Conservation (phyloP, 2,329 filamentous ascomycete species). For the Rhinocladiella similis region DNA sequence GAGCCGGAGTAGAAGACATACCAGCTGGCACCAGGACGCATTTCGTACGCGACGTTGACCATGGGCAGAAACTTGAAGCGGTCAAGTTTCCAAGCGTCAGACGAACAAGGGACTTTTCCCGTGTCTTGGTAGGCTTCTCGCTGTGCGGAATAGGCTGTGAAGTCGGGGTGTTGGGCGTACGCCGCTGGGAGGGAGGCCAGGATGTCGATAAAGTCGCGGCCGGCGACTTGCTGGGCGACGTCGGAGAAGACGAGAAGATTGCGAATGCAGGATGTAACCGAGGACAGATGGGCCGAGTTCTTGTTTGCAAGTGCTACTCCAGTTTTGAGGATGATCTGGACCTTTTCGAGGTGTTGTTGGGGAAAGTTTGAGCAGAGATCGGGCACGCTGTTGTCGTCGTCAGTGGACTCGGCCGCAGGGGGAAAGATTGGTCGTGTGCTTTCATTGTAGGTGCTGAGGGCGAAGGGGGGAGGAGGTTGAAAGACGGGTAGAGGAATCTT, state of each 20-base stretch:
- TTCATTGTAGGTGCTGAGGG: no score
- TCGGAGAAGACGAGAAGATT: not conserved
- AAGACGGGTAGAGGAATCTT: no score
- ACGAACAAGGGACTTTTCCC: conserved; percentile 34
- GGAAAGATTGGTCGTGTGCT: no score
- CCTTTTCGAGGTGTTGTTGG: no score
- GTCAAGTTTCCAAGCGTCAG: conserved; percentile 55
- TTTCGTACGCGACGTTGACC: conserved; percentile 52
- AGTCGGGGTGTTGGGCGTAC: conserved; percentile 31
- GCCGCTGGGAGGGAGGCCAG: not conserved
- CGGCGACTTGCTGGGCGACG: no score
- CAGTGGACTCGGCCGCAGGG: no score
- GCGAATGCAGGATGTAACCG: not conserved
- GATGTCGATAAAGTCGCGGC: not conserved
- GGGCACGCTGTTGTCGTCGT: no score
- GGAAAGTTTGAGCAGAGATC: no score
- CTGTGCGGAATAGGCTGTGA: conserved; percentile 45
- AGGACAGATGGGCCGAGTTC: no score
- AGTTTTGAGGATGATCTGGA: no score
- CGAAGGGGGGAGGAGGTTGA: no score
- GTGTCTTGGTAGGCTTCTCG: conserved; percentile 37
- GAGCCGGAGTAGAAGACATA: conserved; percentile 60
- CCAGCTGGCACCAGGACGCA: conserved; percentile 52
- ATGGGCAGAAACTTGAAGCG: conserved; percentile 61
- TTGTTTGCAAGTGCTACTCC: no score